A percentile compares a stretch with the other conserved stretches of the same genome.
Conservation (phyloP, 345 rosid genomes). For the Eucalyptus polyanthemos region DNA sequence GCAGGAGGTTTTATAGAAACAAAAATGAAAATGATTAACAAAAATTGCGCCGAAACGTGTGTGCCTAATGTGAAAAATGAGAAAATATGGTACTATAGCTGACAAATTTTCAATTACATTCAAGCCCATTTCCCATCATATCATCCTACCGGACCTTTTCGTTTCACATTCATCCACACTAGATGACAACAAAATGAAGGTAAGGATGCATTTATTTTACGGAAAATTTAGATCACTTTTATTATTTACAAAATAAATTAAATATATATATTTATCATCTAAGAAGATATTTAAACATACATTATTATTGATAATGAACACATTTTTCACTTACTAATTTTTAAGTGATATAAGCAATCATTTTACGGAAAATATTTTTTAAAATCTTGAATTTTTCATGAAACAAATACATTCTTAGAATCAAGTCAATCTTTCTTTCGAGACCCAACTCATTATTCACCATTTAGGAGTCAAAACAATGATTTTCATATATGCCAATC, state of each 20-base stretch:
- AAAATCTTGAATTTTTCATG: too few species aligned
- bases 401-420: neutral
- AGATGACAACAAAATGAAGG: neutral
- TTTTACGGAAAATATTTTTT: too few species aligned
- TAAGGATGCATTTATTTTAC: too few species aligned
- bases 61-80: neutral
- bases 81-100: neutral
- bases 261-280: too few species aligned
- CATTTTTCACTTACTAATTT: too few species aligned
- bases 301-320: too few species aligned
- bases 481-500: neutral
- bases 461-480: neutral
- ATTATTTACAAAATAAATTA: too few species aligned
- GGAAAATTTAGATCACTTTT: too few species aligned
- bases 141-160: neutral
- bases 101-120: neutral
- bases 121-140: neutral
- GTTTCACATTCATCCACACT: neutral
- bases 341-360: too few species aligned
- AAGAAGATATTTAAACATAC: too few species aligned
- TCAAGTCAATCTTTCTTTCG: neutral
- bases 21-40: neutral
- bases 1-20: neutral
- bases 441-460: neutral
- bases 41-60: neutral